phyloP scores from a whole-genome alignment of 208 protist species.

The Naegleria lovaniensis region DNA sequence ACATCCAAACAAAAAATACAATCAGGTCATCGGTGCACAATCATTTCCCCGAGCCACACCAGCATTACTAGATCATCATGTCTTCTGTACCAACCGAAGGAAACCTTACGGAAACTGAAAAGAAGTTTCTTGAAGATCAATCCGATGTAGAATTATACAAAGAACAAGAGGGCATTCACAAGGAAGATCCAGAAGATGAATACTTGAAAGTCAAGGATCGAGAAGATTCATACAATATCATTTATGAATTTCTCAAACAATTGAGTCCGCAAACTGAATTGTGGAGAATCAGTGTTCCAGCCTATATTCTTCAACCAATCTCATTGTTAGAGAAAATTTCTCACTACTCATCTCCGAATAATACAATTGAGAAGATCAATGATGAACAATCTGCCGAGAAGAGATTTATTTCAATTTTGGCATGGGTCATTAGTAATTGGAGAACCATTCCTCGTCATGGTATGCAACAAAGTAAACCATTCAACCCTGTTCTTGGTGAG shows the following conservation, averaged over 20 bases:
- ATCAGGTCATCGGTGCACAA: too few relatives aligned
- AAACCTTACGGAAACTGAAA: neutral
- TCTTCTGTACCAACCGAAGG: neutral
- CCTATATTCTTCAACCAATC: neutral
- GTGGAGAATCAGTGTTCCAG: neutral
- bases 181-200: conserved; percentile 3
- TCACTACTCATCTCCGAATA: conserved; percentile 13
- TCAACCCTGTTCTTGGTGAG: conserved; percentile 46
- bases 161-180: neutral
- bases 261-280: neutral
- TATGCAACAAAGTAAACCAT: conserved; percentile 33
- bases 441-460: neutral
- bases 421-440: conserved; percentile 6
- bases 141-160: neutral
- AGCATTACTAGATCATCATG: neutral
- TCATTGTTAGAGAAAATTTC: conserved; percentile 7
- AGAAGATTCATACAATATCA: neutral
- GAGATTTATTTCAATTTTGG: neutral
- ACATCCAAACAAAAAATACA: neutral
- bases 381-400: neutral
- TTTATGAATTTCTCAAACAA: conserved; percentile 23
- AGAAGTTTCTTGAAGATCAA: neutral
- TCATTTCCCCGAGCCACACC: neutral
- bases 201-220: neutral
- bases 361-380: neutral